A percentile compares a stretch with the other conserved stretches of the same genome.
Evolutionary conservation across 2,329 filamentous ascomycete genomes (phyloP).

Genomic region (Uncinocarpus reesii): DNA sequence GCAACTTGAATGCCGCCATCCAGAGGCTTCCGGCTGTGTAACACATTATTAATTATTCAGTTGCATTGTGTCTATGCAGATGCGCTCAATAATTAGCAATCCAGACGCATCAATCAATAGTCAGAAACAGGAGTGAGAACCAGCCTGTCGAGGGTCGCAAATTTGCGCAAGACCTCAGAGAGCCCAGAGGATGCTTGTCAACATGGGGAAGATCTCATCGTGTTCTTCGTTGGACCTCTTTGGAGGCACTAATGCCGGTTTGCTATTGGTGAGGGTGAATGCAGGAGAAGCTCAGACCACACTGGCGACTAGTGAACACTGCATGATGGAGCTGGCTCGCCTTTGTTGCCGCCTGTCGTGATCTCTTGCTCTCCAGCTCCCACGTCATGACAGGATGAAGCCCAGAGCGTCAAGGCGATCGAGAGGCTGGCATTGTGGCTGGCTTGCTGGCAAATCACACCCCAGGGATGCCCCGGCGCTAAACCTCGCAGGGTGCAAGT

Average conservation of each 20-base stretch:
- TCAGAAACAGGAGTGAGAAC: not conserved
- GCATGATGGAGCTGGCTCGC: not conserved
- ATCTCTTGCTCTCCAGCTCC: not conserved
- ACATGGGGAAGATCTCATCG: not conserved
- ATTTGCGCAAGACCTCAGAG: not conserved
- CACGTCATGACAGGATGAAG: not conserved
- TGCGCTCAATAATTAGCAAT: too few species aligned
- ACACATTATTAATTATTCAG: too few species aligned
- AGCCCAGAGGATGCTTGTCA: not conserved
- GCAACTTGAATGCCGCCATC: too few species aligned
- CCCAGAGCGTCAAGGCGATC: not conserved
- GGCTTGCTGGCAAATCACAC: not conserved
- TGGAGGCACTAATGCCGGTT: too few species aligned
- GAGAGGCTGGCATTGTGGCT: constrained; percentile 7
- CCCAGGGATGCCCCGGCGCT: not conserved
- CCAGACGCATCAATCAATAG: too few species aligned
- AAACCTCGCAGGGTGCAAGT: not conserved
- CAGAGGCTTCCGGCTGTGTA: too few species aligned
- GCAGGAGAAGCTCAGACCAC: not conserved
- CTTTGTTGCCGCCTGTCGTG: not conserved
- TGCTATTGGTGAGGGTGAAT: not conserved
- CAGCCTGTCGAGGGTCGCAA: not conserved
- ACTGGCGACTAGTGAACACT: too few species aligned
- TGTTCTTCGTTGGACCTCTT: not conserved
- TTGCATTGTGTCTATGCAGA: too few species aligned